phyloP scores from a whole-genome alignment of 805 yeast genomes.

The Tetrapisispora nanseiensis region DNA sequence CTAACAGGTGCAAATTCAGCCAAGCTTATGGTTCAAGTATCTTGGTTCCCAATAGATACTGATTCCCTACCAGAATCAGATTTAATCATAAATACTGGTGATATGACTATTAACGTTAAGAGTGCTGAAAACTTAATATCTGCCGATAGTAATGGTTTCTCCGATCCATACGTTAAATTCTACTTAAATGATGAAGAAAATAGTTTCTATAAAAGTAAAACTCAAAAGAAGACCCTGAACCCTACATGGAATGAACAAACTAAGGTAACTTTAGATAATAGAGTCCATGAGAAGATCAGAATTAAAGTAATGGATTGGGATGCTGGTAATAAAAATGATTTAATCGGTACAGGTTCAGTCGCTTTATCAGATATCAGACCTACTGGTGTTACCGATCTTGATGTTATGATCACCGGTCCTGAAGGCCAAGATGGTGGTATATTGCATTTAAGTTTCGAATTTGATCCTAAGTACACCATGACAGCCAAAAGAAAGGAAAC shows the following conservation, averaged over 20 bases:
- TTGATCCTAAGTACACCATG: slow-evolving; percentile 62
- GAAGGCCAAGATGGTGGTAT: slow-evolving; percentile 46
- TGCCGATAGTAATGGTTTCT: slow-evolving; percentile 86
- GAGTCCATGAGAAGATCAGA: slow-evolving; percentile 48
- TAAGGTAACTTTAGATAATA: slow-evolving; percentile 45
- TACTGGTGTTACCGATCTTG: slow-evolving; percentile 36
- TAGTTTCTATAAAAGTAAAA: slow-evolving; percentile 61
- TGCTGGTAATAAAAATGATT: slow-evolving; percentile 79
- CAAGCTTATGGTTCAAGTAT: slow-evolving; percentile 47
- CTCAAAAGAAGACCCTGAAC: slow-evolving; percentile 72
- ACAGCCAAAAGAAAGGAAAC: slow-evolving; percentile 32
- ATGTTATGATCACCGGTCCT: slow-evolving; percentile 35
- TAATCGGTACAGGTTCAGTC: slow-evolving; percentile 55
- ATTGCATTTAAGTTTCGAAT: slow-evolving; percentile 47
- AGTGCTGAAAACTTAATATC: slow-evolving; percentile 63
- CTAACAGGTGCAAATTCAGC: slow-evolving; percentile 45
- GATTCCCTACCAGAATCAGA: slow-evolving; percentile 62
- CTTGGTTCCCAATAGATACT: slow-evolving; percentile 70
- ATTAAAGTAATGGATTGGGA: slow-evolving; percentile 83
- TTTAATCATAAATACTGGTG: slow-evolving; percentile 66
- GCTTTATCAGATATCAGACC: slow-evolving; percentile 48
- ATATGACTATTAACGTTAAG: slow-evolving; percentile 47
- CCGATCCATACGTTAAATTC: slow-evolving; percentile 81
- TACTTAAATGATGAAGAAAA: slow-evolving; percentile 54
- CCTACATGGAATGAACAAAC: slow-evolving; percentile 84